phyloP scores from a whole-genome alignment of 2,329 filamentous ascomycete species.

The Penicillium brevicompactum region DNA sequence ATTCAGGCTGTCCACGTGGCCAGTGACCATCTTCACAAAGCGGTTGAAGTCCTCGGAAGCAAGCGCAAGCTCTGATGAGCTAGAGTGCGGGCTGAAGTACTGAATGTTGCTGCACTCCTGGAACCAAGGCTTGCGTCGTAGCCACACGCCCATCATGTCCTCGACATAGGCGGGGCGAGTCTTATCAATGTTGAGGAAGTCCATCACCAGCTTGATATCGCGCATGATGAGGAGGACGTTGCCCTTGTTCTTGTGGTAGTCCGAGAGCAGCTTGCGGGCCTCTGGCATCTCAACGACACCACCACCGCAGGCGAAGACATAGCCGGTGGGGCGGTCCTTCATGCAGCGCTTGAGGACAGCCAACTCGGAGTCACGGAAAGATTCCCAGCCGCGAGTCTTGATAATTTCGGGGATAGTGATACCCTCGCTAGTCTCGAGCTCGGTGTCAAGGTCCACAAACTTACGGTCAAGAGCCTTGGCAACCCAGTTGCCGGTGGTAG shows the following conservation, averaged over 20 bases:
- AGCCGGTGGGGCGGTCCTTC: constrained; percentile 70
- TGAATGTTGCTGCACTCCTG: constrained; percentile 91
- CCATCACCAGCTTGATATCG: constrained; percentile 82
- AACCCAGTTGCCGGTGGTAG: constrained; percentile 87
- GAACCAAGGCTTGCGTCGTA: constrained; percentile 86
- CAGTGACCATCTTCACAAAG: constrained; percentile 71
- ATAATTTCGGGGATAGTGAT: constrained; percentile 87
- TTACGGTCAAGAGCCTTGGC: constrained; percentile 72
- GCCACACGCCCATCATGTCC: constrained; percentile 88
- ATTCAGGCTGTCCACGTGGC: constrained; percentile 57
- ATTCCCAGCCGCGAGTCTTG: constrained; percentile 77
- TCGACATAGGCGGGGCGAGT: constrained; percentile 89
- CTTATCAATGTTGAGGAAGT: constrained; percentile 86
- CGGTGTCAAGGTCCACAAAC: constrained; percentile 83
- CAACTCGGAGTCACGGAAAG: constrained; percentile 79
- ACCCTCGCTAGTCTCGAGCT: constrained; percentile 73
- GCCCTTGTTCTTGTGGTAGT: constrained; percentile 75
- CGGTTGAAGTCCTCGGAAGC: constrained; percentile 70
- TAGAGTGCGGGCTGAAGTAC: constrained; percentile 77
- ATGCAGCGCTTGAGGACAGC: constrained; percentile 72
- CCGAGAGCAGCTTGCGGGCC: constrained; percentile 72
- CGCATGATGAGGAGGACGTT: constrained; percentile 86
- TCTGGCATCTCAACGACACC: constrained; percentile 86
- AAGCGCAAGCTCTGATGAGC: constrained; percentile 52
- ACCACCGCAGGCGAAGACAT: constrained; percentile 92